These are phyloP conservation scores for Macrocybe sp. DNA, from an alignment of 1,284 basidiomycete genomes.

Conservation along the genomic window DNA sequence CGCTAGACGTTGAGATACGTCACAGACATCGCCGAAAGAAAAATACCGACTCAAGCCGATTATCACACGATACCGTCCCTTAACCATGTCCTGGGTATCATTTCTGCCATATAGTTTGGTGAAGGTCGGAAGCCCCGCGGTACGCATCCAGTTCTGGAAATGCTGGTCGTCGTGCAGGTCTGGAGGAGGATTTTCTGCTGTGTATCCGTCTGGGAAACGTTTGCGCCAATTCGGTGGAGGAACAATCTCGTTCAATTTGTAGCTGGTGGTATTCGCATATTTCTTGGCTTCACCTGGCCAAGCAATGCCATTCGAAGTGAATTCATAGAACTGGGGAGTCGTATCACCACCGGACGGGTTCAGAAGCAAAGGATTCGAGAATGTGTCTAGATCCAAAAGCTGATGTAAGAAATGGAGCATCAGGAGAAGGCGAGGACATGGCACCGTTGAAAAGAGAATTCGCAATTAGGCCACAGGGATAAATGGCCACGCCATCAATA, in stretches of 20 bases:
- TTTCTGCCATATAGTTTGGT: constrained; percentile 93
- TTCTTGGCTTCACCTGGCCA: constrained; percentile 95
- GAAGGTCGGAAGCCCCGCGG: constrained; percentile 94
- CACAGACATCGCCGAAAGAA: constrained; percentile 6
- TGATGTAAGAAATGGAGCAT: background rate
- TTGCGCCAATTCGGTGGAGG: constrained; percentile 92
- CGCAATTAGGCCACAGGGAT: constrained; percentile 96
- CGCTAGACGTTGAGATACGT: constrained; percentile 6
- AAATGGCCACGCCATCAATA: constrained; percentile 57
- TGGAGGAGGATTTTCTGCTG: constrained; percentile 61
- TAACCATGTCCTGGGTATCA: constrained; percentile 68
- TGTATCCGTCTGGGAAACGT: constrained; percentile 77
- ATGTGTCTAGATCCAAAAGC: constrained; percentile 60
- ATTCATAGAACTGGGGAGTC: constrained; percentile 59
- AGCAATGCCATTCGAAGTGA: constrained; percentile 81
- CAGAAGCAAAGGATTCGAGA: constrained; percentile 56
- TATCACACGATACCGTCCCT: constrained; percentile 75
- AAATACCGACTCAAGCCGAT: constrained; percentile 75
- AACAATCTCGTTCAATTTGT: constrained; percentile 59
- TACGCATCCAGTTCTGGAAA: constrained; percentile 99
- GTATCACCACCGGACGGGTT: constrained; percentile 48
- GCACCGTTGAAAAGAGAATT: constrained; percentile 97
- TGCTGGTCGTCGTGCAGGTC: constrained; percentile 82
- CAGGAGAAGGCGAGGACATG: constrained; percentile 14
- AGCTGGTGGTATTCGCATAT: constrained; percentile 64